phyloP scores from a whole-genome alignment of 257 asterid species.

The Nicotiana sylvestris region DNA sequence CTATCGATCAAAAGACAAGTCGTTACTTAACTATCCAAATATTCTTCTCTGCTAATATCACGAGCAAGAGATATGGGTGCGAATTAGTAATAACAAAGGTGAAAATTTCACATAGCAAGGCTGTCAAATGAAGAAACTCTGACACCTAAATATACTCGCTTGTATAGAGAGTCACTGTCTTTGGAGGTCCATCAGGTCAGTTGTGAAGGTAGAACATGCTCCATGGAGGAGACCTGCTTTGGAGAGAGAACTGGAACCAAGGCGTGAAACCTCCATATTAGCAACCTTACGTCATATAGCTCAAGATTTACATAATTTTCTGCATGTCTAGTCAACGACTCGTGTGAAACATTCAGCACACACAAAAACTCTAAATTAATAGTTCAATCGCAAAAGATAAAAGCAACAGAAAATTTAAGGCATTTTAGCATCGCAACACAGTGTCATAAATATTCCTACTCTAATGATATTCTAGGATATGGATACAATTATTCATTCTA shows the following conservation, averaged over 20 bases:
- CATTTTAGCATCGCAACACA: not conserved
- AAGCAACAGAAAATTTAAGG: not conserved
- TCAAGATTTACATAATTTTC: not conserved
- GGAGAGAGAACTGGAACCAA: conserved; percentile 67
- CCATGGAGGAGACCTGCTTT: conserved; percentile 66
- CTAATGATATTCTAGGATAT: conserved; percentile 9
- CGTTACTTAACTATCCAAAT: too few species aligned
- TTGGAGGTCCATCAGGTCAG: conserved; percentile 53
- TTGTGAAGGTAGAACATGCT: conserved; percentile 83
- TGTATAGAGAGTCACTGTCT: conserved; percentile 35
- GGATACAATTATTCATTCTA: too few species aligned
- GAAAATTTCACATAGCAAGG: conserved; percentile 61
- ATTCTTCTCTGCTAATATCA: not conserved
- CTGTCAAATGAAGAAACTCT: conserved; percentile 57
- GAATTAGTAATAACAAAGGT: not conserved
- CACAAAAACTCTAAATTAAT: not conserved
- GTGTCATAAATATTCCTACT: too few species aligned
- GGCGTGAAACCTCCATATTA: conserved; percentile 10
- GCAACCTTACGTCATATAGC: not conserved
- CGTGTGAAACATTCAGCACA: not conserved
- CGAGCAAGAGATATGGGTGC: not conserved
- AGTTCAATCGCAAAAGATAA: not conserved
- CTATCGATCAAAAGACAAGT: too few species aligned
- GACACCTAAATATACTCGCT: conserved; percentile 54
- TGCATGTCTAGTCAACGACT: not conserved